Percentiles rank a stretch among this genome's conserved stretches.
Evolutionary conservation across 2,329 filamentous ascomycete genomes (phyloP).

Genomic region (Penicillium janthinellum): DNA sequence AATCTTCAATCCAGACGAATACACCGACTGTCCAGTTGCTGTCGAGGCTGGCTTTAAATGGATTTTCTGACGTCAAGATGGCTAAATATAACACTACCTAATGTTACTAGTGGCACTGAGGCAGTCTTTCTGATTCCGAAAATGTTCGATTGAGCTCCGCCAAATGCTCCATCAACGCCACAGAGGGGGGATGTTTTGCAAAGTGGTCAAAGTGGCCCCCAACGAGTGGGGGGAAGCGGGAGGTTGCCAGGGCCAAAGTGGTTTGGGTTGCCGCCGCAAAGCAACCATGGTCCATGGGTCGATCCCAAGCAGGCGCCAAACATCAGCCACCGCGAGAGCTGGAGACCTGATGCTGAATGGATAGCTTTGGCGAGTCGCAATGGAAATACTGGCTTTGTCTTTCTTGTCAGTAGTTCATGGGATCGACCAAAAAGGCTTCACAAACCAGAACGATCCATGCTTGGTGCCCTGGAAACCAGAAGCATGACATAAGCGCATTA

Average conservation of each 20-base stretch:
- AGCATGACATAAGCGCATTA: conserved; percentile 30
- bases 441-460: not conserved
- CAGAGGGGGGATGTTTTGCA: not conserved
- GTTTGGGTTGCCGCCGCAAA: not conserved
- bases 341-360: not conserved
- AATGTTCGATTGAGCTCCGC: not conserved
- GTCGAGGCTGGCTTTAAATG: not conserved
- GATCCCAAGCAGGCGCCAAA: not conserved
- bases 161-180: not conserved
- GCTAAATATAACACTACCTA: not conserved
- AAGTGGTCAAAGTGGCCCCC: not conserved
- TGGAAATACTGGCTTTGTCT: not conserved
- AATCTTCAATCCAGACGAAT: not conserved
- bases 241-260: conserved; percentile 8
- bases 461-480: conserved; percentile 17
- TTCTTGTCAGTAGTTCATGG: not conserved
- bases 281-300: conserved; percentile 7
- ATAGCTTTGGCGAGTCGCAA: not conserved
- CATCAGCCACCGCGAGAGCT: not conserved
- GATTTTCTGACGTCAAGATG: not conserved
- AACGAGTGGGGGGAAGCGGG: conserved; percentile 1
- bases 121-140: not conserved
- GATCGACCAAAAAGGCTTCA: not conserved
- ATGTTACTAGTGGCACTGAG: not conserved
- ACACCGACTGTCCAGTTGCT: not conserved